Evolutionary conservation across 1,139 yeast species (phyloP).

Genomic region (Yamadazyma mexicana): DNA sequence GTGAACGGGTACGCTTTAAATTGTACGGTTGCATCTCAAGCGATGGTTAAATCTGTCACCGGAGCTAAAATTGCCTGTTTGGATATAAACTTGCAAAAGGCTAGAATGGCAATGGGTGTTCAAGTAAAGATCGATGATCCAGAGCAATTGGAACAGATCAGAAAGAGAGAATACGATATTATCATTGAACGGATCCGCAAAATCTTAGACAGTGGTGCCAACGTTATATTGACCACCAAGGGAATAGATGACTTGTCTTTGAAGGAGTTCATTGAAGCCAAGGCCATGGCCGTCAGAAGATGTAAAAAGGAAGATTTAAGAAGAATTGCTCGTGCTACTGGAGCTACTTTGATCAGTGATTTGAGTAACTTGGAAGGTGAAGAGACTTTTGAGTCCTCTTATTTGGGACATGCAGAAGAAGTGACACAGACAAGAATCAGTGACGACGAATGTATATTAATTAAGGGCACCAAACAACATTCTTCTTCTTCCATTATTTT

Average conservation of each 20-base stretch:
- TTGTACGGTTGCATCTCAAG: slow-evolving; percentile 97
- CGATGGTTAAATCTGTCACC: slow-evolving; percentile 77
- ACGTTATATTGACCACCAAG: slow-evolving; percentile 93
- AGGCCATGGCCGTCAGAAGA: slow-evolving; percentile 97
- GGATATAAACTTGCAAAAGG: slow-evolving; percentile 93
- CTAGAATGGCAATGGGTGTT: slow-evolving; percentile 98
- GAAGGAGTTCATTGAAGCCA: slow-evolving; percentile 93
- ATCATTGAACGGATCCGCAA: slow-evolving; percentile 84
- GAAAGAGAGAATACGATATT: slow-evolving; percentile 92
- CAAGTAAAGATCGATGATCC: slow-evolving; percentile 97
- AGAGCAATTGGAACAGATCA: slow-evolving; percentile 91
- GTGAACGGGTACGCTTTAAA: slow-evolving; percentile 95
- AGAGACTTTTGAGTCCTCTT: slow-evolving; percentile 87
- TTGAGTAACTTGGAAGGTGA: slow-evolving; percentile 97
- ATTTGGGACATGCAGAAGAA: slow-evolving; percentile 88
- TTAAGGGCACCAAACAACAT: slow-evolving; percentile 92
- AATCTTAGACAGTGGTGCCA: slow-evolving; percentile 91
- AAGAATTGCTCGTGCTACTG: slow-evolving; percentile 97
- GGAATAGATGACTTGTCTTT: slow-evolving; percentile 97
- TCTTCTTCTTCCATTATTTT: slow-evolving; percentile 88
- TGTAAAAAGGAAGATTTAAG: slow-evolving; percentile 96
- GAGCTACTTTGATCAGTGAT: slow-evolving; percentile 85
- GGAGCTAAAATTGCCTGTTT: slow-evolving; percentile 88
- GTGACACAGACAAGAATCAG: slow-evolving; percentile 89
- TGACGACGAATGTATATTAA: slow-evolving; percentile 95